A percentile compares a stretch with the other conserved stretches of the same genome.
These are phyloP conservation scores for Phytophthora tubulina DNA, from an alignment of 352 stramenopile species.

Conservation along the genomic window DNA sequence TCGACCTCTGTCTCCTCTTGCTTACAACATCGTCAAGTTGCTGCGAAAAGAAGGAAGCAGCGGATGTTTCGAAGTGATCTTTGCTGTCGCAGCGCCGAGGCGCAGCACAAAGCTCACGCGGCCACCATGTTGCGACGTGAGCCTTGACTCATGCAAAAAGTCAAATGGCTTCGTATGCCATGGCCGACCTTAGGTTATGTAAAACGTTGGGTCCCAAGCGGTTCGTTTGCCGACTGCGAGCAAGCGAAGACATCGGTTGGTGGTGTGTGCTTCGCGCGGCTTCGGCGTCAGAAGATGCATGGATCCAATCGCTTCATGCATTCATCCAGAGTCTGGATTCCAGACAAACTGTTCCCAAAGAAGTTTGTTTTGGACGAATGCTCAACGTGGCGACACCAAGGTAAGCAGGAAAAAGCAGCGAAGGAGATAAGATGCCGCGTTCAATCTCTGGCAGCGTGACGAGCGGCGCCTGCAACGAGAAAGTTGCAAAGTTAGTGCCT, in stretches of 20 bases:
- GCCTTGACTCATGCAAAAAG: slow-evolving; percentile 23
- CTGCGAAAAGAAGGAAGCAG: slow-evolving; percentile 22
- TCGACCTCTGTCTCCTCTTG: slow-evolving; percentile 23
- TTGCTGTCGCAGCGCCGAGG: neutral
- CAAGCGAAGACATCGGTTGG: slow-evolving; percentile 19
- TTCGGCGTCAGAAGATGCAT: slow-evolving; percentile 23
- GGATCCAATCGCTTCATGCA: slow-evolving; percentile 15
- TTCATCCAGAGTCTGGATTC: slow-evolving; percentile 1
- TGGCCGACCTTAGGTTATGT: slow-evolving; percentile 4
- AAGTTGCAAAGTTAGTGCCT: slow-evolving; percentile 8
- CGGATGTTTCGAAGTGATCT: slow-evolving; percentile 19
- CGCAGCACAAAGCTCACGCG: slow-evolving; percentile 36
- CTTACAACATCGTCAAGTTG: slow-evolving; percentile 30
- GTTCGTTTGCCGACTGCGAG: neutral
- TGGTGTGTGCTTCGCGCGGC: slow-evolving; percentile 10
- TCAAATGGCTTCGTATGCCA: slow-evolving; percentile 8
- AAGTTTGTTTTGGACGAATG: slow-evolving; percentile 3
- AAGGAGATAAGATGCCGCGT: slow-evolving; percentile 18
- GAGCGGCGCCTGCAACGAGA: slow-evolving; percentile 11
- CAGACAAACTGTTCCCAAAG: slow-evolving; percentile 3
- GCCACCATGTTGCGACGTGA: slow-evolving; percentile 13
- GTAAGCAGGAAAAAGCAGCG: slow-evolving; percentile 30
- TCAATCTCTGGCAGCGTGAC: slow-evolving; percentile 32
- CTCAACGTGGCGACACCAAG: slow-evolving; percentile 26
- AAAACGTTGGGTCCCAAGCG: no score